Conservation (phyloP, 176 grass and related monocot species). For the Oryza australiensis region DNA sequence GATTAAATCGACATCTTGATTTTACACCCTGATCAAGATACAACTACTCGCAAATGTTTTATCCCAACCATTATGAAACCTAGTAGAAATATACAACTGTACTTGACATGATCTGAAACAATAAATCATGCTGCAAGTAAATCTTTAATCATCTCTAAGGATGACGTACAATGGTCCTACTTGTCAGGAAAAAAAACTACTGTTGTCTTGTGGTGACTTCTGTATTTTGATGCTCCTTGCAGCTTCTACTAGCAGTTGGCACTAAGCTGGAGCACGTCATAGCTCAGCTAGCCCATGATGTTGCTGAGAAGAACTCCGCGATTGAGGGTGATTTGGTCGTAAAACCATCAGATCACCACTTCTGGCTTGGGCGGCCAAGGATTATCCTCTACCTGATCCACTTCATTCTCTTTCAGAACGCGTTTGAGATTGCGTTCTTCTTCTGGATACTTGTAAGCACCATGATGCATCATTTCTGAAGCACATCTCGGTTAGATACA, state of each 20-base stretch:
- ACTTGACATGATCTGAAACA: not conserved
- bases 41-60: not conserved
- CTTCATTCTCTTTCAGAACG: constrained; percentile 97
- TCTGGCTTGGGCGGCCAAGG: constrained; percentile 73
- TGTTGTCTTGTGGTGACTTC: constrained; percentile 1
- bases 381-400: constrained; percentile 74
- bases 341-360: constrained; percentile 82
- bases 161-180: not conserved
- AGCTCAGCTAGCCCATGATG: constrained; percentile 77
- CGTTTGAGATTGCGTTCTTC: constrained; percentile 92
- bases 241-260: constrained; percentile 86
- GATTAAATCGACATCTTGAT: too few relatives aligned
- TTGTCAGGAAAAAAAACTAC: not conserved
- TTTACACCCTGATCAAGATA: not conserved
- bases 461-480: not conserved
- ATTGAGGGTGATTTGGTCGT: constrained; percentile 79
- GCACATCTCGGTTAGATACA: not conserved
- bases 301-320: constrained; percentile 76
- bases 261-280: constrained; percentile 93
- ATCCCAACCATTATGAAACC: not conserved
- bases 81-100: not conserved
- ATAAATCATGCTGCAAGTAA: not conserved
- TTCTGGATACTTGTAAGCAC: constrained; percentile 91
- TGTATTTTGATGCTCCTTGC: constrained; percentile 23
- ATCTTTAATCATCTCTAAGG: not conserved